Percentiles rank a stretch among this genome's conserved stretches.
These are phyloP conservation scores for Aspergillus phoenicis DNA, from an alignment of 2,329 filamentous ascomycete species.

Conservation along the genomic window DNA sequence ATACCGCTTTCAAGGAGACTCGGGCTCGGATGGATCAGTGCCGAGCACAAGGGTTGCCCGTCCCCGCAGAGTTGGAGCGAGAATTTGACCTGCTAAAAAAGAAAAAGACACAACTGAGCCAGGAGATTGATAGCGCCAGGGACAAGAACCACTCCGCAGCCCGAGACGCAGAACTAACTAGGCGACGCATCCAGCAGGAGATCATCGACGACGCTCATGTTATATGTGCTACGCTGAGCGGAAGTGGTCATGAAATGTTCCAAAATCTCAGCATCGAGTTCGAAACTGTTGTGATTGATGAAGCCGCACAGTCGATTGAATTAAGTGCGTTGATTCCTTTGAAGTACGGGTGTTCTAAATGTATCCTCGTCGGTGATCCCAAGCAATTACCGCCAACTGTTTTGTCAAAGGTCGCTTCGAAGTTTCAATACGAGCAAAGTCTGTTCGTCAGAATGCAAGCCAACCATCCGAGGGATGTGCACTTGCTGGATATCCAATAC, in stretches of 20 bases:
- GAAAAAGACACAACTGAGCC: slow-evolving; percentile 74
- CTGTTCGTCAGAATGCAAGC: slow-evolving; percentile 97
- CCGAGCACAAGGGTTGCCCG: slow-evolving; percentile 53
- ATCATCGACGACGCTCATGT: slow-evolving; percentile 90
- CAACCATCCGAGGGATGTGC: slow-evolving; percentile 83
- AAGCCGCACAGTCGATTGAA: slow-evolving; percentile 97
- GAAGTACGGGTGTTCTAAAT: slow-evolving; percentile 96
- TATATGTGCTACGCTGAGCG: slow-evolving; percentile 91
- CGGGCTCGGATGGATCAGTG: slow-evolving; percentile 71
- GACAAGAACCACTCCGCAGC: slow-evolving; percentile 80
- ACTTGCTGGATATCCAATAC: slow-evolving; percentile 96
- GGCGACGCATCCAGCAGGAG: slow-evolving; percentile 82
- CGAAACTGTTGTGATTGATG: slow-evolving; percentile 97
- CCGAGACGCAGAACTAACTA: slow-evolving; percentile 82
- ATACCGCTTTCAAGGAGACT: slow-evolving; percentile 69
- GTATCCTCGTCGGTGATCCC: slow-evolving; percentile 94
- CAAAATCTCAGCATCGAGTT: slow-evolving; percentile 93
- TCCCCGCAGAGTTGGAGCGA: slow-evolving; percentile 62
- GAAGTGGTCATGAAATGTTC: slow-evolving; percentile 97
- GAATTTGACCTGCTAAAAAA: slow-evolving; percentile 78
- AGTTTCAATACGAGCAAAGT: slow-evolving; percentile 95
- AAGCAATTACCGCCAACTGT: slow-evolving; percentile 97
- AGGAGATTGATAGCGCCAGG: slow-evolving; percentile 82
- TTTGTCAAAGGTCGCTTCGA: slow-evolving; percentile 86
- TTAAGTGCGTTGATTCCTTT: slow-evolving; percentile 93